Percentiles rank a stretch among this genome's conserved stretches.
phyloP scores from a whole-genome alignment of 2,329 filamentous ascomycete species.

The Penicillium freii region DNA sequence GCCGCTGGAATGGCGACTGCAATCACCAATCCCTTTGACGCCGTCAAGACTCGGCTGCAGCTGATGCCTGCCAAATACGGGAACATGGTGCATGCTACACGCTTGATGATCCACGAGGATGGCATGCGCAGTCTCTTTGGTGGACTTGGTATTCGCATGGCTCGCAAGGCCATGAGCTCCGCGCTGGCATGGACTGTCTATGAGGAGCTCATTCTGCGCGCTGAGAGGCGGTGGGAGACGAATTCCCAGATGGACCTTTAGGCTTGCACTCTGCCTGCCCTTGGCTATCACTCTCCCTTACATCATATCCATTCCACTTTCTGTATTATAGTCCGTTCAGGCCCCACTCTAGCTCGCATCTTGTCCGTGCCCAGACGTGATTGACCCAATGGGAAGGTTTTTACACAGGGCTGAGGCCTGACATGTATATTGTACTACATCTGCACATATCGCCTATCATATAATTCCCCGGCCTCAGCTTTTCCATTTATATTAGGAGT shows the following conservation, averaged over 20 bases:
- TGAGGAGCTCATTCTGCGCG: conserved; percentile 81
- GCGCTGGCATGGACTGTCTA: conserved; percentile 98
- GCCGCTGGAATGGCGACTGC: conserved; percentile 81
- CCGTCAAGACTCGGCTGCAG: conserved; percentile 92
- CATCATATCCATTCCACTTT: conserved; percentile 2
- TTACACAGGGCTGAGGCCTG: background rate
- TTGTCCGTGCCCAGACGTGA: conserved; percentile 1
- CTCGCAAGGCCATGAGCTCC: conserved; percentile 84
- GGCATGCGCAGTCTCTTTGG: conserved; percentile 78
- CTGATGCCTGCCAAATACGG: conserved; percentile 78
- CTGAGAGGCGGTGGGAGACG: conserved; percentile 50
- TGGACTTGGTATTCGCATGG: conserved; percentile 81
- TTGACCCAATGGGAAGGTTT: background rate
- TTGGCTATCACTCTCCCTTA: background rate
- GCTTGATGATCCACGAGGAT: conserved; percentile 77
- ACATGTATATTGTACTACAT: conserved; percentile 3
- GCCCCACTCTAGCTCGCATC: conserved; percentile 1
- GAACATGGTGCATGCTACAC: conserved; percentile 76
- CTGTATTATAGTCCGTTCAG: conserved; percentile 19
- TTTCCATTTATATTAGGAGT: background rate
- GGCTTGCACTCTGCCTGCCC: background rate
- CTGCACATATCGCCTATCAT: background rate
- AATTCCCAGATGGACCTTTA: conserved; percentile 26
- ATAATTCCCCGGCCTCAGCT: background rate
- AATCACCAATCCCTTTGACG: conserved; percentile 94